Evolutionary conservation across 352 stramenopile species (phyloP), one percentile per base, ranked within the genome.

Genomic region (Pelagophyceae sp.): DNA sequence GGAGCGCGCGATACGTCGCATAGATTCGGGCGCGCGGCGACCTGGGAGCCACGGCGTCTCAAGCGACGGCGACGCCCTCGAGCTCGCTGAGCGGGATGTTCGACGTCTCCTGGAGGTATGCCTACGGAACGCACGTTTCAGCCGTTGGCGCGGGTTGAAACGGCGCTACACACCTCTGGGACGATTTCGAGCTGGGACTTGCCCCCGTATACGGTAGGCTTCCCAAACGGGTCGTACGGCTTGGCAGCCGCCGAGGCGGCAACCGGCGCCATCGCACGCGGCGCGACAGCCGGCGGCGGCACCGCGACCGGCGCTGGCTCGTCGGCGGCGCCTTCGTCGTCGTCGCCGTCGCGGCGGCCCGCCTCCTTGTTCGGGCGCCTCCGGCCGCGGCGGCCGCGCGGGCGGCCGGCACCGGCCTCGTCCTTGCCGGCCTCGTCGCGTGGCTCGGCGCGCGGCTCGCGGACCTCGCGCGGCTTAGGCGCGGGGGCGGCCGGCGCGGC

Each of bases 201-300:
- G n/a, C 61, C 61, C n/a, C 61, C 61, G 61, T 71, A 71, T 27
- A 71, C 61, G n/a, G 61, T 71, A 15, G 61, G 61, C 61, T 71
- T 71, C n/a, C 61, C 61, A 29, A 71, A 71, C n/a, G 61, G 61
- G 61, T 71, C n/a, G 61, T 71, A 71, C n/a, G 45, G 45, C 45
- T 54, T 11, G 45, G 23, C 45, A 11, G 11, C 11, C 45, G 45
- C 11, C 45, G 45, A 23, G 45, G 45, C 45, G 45, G 11, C 11
- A 23, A 23, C 45, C 45, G 11, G 45, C 11, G 45, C 11, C 45
- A 23, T 11, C 45, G 45, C 45, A 23, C 45, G 45, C 45, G 11
- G 45, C 11, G 23, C 45, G 45, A n/a, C n/a, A n/a, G n/a, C n/a
- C n/a, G n/a, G n/a, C n/a, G n/a, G n/a, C 11, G 45, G 11, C 23